Conservation (phyloP, 257 asterid species). For the Capsicum pubescens region DNA sequence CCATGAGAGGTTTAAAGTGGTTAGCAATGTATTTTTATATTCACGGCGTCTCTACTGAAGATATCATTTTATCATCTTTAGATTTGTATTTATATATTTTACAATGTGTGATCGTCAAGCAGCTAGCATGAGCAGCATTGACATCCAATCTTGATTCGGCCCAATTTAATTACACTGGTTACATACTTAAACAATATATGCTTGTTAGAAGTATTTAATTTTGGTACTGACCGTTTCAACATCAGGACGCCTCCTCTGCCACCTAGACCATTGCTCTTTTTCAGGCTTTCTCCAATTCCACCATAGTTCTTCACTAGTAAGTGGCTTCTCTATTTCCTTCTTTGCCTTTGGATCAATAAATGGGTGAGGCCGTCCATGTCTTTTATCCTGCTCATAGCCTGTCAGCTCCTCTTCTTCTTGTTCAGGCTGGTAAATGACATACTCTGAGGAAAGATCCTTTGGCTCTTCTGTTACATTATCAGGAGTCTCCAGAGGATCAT, state of each 20-base stretch:
- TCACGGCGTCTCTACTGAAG: neutral
- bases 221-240: conserved; percentile 74
- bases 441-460: conserved; percentile 55
- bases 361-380: conserved; percentile 79
- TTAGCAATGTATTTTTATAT: conserved; percentile 6
- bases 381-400: conserved; percentile 79
- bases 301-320: conserved; percentile 92
- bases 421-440: conserved; percentile 70
- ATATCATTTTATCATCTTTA: conserved; percentile 19
- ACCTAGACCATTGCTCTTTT: conserved; percentile 92
- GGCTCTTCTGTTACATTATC: conserved; percentile 61
- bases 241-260: conserved; percentile 97
- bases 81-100: conserved; percentile 10
- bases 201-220: neutral
- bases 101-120: neutral
- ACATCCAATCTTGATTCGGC: conserved; percentile 22
- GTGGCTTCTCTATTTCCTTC: conserved; percentile 64
- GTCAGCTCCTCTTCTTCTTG: conserved; percentile 58
- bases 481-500: conserved; percentile 46
- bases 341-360: conserved; percentile 78
- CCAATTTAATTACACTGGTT: neutral
- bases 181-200: neutral
- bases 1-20: conserved; percentile 20
- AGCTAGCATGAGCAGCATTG: neutral
- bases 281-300: conserved; percentile 98